Conservation (phyloP, 805 yeast genomes). For the Yamadazyma kitorensis region DNA sequence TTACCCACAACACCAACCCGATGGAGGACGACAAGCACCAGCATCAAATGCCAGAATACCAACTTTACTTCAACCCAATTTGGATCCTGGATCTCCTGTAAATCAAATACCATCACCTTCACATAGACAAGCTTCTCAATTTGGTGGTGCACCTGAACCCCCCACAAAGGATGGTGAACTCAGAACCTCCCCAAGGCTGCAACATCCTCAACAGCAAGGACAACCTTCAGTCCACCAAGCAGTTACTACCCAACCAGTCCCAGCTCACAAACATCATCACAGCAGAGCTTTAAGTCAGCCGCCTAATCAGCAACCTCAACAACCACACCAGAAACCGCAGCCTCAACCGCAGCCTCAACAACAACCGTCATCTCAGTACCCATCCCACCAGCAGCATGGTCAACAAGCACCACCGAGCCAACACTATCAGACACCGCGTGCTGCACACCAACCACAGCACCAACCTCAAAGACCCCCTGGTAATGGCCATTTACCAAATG, state of each 20-base stretch:
- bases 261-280: background rate
- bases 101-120: slow-evolving; percentile 4
- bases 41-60: slow-evolving; percentile 5
- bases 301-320: background rate
- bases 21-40: slow-evolving; percentile 1
- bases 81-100: slow-evolving; percentile 3
- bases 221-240: slow-evolving; percentile 1
- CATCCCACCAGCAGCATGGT: slow-evolving; percentile 1
- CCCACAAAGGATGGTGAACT: slow-evolving; percentile 2
- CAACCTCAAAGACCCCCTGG: slow-evolving; percentile 2
- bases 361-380: slow-evolving; percentile 1
- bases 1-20: slow-evolving; percentile 1
- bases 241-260: background rate
- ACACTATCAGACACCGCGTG: background rate
- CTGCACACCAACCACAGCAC: slow-evolving; percentile 4
- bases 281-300: background rate
- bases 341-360: slow-evolving; percentile 1
- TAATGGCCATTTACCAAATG: slow-evolving; percentile 2
- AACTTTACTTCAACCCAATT: slow-evolving; percentile 5
- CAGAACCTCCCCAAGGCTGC: background rate
- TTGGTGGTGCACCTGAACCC: slow-evolving; percentile 5
- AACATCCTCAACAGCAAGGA: slow-evolving; percentile 3
- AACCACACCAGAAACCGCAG: slow-evolving; percentile 2
- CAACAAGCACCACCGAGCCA: slow-evolving; percentile 4
- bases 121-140: slow-evolving; percentile 1